Evolutionary conservation across 2,329 filamentous ascomycete genomes (phyloP), one percentile per base, ranked within the genome.

Genomic region (Epichloe gansuensis): DNA sequence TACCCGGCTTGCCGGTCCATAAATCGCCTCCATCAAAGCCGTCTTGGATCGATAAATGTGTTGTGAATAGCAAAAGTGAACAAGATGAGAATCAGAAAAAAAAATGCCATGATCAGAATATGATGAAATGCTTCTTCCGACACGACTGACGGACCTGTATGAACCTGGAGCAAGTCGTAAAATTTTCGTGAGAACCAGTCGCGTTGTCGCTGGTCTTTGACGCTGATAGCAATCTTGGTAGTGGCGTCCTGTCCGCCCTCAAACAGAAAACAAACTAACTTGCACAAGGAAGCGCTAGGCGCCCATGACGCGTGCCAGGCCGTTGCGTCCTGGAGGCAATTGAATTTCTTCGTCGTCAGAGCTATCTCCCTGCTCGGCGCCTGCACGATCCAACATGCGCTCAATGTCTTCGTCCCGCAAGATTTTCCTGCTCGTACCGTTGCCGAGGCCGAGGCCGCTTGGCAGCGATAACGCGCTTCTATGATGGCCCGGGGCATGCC

Each of bases 301-400:
- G 31, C 57, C 64, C 63, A 66, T 63, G 42, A 61, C 60, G 34
- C 63, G 56, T 1, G 63, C 57, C 21, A 62, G 60, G 50, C 62
- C 62, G 41, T 58, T 61, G 51, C 55, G 62, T 42, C 58, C 62
- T 50, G 57, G 56, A 0, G 75, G 75, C 6, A 80, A 65, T 49
- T 72, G 65, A 51, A 81, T 81, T 60, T 81, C 77, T 35, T 73
- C 74, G 34, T 81, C 78, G 15, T 78, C 79, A 44, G 79, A 78
- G 17, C 76, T 78, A 51, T 75, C 74, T n/a, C 67, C 67, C 35
- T 65, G 69, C 25, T 73, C 73, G 2, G 71, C 74, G 2, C 70
- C 73, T 2, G 71, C 75, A 38, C 70, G 70, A 52, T 81, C 77
- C 41, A 81, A 65, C 74, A 81, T 79, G 39, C 72, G 69, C 53